Conservation (phyloP, 2,329 filamentous ascomycete species). For the Acrodontium crateriforme region DNA sequence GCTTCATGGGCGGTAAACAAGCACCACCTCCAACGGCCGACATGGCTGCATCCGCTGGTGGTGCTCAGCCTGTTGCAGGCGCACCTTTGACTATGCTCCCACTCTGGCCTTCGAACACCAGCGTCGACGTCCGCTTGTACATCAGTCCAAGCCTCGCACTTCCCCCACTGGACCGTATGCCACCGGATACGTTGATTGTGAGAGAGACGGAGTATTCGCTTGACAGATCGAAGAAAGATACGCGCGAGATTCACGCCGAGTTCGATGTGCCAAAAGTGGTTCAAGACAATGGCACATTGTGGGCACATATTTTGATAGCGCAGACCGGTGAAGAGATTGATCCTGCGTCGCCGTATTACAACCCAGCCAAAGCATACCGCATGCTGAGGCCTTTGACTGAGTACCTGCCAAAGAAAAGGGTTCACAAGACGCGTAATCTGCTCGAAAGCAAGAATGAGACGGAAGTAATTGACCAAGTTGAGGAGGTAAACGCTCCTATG, state of each 20-base stretch:
- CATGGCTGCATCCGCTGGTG: slow-evolving; percentile 20
- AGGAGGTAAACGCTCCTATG: slow-evolving; percentile 46
- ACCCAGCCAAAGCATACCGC: slow-evolving; percentile 63
- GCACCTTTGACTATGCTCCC: slow-evolving; percentile 64
- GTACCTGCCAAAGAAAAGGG: slow-evolving; percentile 83
- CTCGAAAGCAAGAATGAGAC: slow-evolving; percentile 39
- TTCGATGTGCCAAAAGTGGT: slow-evolving; percentile 67
- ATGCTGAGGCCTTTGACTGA: slow-evolving; percentile 78
- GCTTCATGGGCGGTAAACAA: slow-evolving; percentile 34
- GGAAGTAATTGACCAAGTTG: slow-evolving; percentile 34
- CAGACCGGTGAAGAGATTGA: slow-evolving; percentile 65
- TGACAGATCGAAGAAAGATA: slow-evolving; percentile 50
- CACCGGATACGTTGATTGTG: slow-evolving; percentile 57
- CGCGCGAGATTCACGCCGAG: slow-evolving; percentile 59
- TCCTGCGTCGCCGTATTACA: slow-evolving; percentile 57
- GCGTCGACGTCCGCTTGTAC: slow-evolving; percentile 72
- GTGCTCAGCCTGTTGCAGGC: slow-evolving; percentile 39
- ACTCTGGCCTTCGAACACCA: slow-evolving; percentile 70
- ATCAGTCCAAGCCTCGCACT: slow-evolving; percentile 63
- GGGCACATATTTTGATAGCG: slow-evolving; percentile 84
- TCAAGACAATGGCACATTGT: slow-evolving; percentile 85
- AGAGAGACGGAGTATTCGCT: slow-evolving; percentile 59
- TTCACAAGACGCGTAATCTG: slow-evolving; percentile 73
- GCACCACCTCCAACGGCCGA: slow-evolving; percentile 9
- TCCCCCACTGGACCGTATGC: slow-evolving; percentile 50